Conservation (phyloP, 208 protist genomes). For the Trypanosoma lewisi region DNA sequence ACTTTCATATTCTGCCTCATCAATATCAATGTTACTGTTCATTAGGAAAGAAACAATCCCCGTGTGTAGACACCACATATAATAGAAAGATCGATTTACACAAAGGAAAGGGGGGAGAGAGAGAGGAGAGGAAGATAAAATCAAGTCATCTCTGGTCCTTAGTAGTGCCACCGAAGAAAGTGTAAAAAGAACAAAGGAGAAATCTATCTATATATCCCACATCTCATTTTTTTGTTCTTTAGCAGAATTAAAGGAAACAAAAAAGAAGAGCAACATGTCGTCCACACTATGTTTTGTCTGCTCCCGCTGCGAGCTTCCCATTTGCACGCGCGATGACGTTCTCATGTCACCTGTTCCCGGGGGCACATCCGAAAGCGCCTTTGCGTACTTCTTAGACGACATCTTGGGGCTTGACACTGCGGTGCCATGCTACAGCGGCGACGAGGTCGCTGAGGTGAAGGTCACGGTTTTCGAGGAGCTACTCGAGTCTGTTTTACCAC, state of each 20-base stretch:
- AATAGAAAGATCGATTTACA: too few species aligned
- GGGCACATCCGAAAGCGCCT: slow-evolving; percentile 58
- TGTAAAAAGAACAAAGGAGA: too few species aligned
- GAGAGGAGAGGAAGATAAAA: too few species aligned
- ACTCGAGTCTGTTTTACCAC: slow-evolving; percentile 48
- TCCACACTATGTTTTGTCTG: slow-evolving; percentile 66
- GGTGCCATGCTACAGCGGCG: slow-evolving; percentile 82
- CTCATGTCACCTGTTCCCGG: slow-evolving; percentile 32
- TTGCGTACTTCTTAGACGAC: slow-evolving; percentile 72
- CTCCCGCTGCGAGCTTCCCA: slow-evolving; percentile 74
- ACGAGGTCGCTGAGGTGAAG: slow-evolving; percentile 49
- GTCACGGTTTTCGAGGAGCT: slow-evolving; percentile 58
- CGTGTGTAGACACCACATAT: too few species aligned
- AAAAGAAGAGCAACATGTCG: slow-evolving; percentile 4
- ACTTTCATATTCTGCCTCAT: too few species aligned
- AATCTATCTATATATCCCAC: too few species aligned
- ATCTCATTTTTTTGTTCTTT: too few species aligned
- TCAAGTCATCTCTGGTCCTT: too few species aligned
- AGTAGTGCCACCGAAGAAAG: too few species aligned
- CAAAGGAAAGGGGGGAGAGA: too few species aligned
- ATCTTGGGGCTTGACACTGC: slow-evolving; percentile 59
- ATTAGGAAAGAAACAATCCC: too few species aligned
- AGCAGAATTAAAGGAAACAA: slow-evolving; percentile 11
- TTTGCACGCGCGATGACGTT: slow-evolving; percentile 58
- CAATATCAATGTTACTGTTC: too few species aligned